phyloP scores from a whole-genome alignment of 345 rosid species.

The Eucalyptus regnans region DNA sequence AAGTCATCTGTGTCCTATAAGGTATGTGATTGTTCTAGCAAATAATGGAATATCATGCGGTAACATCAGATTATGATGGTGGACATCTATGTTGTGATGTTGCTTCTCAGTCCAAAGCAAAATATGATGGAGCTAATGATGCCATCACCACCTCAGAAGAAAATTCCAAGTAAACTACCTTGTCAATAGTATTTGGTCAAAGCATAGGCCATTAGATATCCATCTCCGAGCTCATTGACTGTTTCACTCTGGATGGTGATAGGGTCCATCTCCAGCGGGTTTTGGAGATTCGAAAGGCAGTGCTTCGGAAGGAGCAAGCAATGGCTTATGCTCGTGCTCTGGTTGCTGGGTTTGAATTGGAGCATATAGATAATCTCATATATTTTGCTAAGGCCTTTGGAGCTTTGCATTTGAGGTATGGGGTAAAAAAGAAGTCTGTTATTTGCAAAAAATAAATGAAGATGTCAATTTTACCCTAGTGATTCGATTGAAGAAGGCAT shows the following conservation, averaged over 20 bases:
- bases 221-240: background rate
- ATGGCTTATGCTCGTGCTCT: slow-evolving; percentile 97
- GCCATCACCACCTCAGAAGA: slow-evolving; percentile 29
- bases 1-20: slow-evolving; percentile 33
- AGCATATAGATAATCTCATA: slow-evolving; percentile 58
- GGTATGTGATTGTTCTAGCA: slow-evolving; percentile 16
- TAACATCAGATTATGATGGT: background rate
- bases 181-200: background rate
- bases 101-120: slow-evolving; percentile 24
- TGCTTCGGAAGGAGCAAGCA: slow-evolving; percentile 90
- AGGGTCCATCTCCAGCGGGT: slow-evolving; percentile 88
- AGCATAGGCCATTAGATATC: background rate
- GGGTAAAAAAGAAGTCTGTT: background rate
- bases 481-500: background rate
- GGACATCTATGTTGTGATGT: background rate
- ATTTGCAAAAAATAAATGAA: background rate
- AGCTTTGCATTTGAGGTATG: slow-evolving; percentile 77
- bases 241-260: slow-evolving; percentile 2
- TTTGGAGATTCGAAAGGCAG: slow-evolving; percentile 62
- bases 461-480: background rate
- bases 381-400: slow-evolving; percentile 86
- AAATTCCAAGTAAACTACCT: slow-evolving; percentile 60
- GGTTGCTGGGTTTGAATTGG: slow-evolving; percentile 78
- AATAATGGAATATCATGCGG: background rate
- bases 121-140: slow-evolving; percentile 22